Conservation (phyloP, 2,329 filamentous ascomycete species). For the Dactylellina leptospora region DNA sequence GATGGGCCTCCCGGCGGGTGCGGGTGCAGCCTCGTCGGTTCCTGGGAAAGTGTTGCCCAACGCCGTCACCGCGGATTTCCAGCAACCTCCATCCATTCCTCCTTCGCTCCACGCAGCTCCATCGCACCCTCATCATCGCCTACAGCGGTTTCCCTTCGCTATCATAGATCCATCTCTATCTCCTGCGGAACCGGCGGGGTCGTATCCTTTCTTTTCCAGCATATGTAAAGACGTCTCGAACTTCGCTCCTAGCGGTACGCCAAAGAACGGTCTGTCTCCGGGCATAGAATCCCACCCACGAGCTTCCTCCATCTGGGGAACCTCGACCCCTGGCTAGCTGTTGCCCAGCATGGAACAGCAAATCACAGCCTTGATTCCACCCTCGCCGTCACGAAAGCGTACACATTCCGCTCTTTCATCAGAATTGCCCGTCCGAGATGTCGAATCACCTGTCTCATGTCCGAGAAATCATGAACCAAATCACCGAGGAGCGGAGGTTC, state of each 20-base stretch:
- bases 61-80: too few species aligned
- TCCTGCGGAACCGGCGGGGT: not conserved
- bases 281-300: not conserved
- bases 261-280: too few species aligned
- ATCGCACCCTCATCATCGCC: too few species aligned
- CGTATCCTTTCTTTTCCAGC: slow-evolving; percentile 8
- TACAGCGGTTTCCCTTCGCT: not conserved
- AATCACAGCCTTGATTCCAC: not conserved
- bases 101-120: too few species aligned
- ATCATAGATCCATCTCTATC: too few species aligned
- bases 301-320: not conserved
- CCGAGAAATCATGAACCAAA: not conserved
- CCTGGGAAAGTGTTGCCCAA: not conserved
- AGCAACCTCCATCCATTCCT: too few species aligned
- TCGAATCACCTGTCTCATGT: not conserved
- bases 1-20: not conserved
- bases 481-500: slow-evolving; percentile 36
- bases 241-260: too few species aligned
- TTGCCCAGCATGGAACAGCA: slow-evolving; percentile 22
- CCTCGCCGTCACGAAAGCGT: slow-evolving; percentile 21
- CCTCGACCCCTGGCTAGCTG: not conserved
- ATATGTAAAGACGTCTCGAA: too few species aligned
- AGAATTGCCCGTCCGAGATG: not conserved
- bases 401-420: not conserved
- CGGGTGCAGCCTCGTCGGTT: not conserved